Evolutionary conservation across 2,329 filamentous ascomycete species (phyloP), one percentile per base, ranked within the genome.

Genomic region (Pseudocercospora cruenta): DNA sequence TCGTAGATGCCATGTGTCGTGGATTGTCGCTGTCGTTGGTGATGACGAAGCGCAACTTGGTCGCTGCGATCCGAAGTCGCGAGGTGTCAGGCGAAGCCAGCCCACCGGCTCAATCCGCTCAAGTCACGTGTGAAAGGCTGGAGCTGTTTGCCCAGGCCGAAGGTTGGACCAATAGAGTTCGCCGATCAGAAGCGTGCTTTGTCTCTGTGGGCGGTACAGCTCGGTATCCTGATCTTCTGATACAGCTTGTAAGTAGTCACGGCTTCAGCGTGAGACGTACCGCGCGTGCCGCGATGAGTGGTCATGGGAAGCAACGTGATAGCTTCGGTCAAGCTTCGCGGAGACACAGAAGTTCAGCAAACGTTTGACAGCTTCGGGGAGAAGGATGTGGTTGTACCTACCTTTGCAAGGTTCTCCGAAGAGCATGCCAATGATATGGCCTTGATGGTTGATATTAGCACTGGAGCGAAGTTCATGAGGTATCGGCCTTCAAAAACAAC

Each of bases 401-500:
- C 67, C 47, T 61, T 12, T 65, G 36, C 16, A 45, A n/a, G 43
- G 33, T 54, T 28, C 61, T 64, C 61, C 26, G 28, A 43, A 24
- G 14, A 1, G 21, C 3, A 19, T 16, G 47, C 39, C 47, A 22
- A 10, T 12, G 51, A 26, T 33, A 33, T 55, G 53, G 22, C 19
- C 14, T 24, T 22, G 33, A 12, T 54, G 19, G 26, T 31, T 31
- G 58, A 28, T 22, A 19, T 12, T 53, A 43, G 61, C 49, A 36
- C 16, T 24, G 55, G 24, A 58, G 55, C 55, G 33, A 58, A 58
- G 55, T 58, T 58, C 22, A 47, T 43, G 61, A 60, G 19, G 60
- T 51, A 63, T 43, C 63, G 49, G 63, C 63, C 68, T 65, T 69
- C 54, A 63, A 58, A 62, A 62, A 62, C 60, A 69, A 65, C 65